Evolutionary conservation across 2,329 filamentous ascomycete genomes (phyloP).

Genomic region (Penicillium frequentans): DNA sequence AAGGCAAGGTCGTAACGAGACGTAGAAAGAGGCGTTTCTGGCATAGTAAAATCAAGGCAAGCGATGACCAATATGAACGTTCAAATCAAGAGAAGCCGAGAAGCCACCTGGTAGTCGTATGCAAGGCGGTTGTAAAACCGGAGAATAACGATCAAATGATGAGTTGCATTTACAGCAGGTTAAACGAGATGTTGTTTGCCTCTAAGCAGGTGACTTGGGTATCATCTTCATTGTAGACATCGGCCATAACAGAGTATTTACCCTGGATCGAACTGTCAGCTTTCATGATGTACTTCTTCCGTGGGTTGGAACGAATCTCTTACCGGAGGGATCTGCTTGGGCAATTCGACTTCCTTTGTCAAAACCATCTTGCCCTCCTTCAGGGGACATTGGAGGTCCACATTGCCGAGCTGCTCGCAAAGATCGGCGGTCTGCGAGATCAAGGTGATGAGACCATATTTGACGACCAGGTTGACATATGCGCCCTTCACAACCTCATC

Average conservation of each 20-base stretch:
- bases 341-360: conserved; percentile 80
- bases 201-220: conserved; percentile 83
- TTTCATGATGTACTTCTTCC: not conserved
- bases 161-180: conserved; percentile 6
- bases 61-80: not conserved
- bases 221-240: conserved; percentile 73
- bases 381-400: conserved; percentile 86
- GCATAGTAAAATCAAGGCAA: not conserved
- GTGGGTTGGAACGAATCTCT: conserved; percentile 37
- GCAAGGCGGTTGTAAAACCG: not conserved
- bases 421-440: conserved; percentile 79
- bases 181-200: conserved; percentile 51
- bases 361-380: conserved; percentile 74
- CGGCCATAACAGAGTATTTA: conserved; percentile 83
- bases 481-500: conserved; percentile 74
- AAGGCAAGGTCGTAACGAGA: conserved; percentile 16
- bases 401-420: conserved; percentile 84
- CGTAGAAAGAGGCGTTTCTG: conserved; percentile 5
- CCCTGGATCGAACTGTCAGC: conserved; percentile 56
- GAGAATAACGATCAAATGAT: not conserved
- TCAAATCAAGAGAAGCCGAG: not conserved
- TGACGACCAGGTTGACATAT: conserved; percentile 80
- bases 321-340: conserved; percentile 84
- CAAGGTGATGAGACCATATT: conserved; percentile 89
- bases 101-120: conserved; percentile 5